Conservation (phyloP, 305 asterid species). For the Striga hermonthica region DNA sequence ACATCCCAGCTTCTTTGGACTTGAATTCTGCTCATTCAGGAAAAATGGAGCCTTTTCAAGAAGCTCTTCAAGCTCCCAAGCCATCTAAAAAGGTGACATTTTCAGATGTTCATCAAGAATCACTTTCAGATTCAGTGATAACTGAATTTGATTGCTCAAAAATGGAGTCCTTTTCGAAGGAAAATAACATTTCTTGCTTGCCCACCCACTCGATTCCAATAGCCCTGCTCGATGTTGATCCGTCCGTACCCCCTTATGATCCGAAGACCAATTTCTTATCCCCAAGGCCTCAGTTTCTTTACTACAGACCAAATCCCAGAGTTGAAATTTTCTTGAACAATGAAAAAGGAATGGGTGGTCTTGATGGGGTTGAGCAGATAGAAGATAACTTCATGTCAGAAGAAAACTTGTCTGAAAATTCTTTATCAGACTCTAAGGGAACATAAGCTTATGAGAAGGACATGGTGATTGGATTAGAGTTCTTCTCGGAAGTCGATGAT, state of each 20-base stretch:
- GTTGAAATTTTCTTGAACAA: conserved; percentile 46
- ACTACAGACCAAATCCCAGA: conserved; percentile 75
- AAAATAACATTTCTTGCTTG: conserved; percentile 13
- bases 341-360: conserved; percentile 39
- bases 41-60: conserved; percentile 14
- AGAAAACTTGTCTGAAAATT: conserved; percentile 46
- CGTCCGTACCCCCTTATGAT: conserved; percentile 70
- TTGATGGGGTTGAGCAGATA: conserved; percentile 34
- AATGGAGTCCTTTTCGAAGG: background rate
- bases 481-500: too few species aligned
- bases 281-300: conserved; percentile 86
- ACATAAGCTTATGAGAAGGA: conserved; percentile 26
- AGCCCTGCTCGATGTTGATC: conserved; percentile 80
- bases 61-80: conserved; percentile 40
- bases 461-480: too few species aligned
- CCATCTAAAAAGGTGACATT: conserved; percentile 54
- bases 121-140: conserved; percentile 33
- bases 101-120: conserved; percentile 36
- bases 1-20: too few species aligned
- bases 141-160: conserved; percentile 19
- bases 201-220: conserved; percentile 33
- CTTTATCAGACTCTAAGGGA: conserved; percentile 47
- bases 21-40: background rate
- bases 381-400: conserved; percentile 40
- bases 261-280: conserved; percentile 81